A percentile compares a stretch with the other conserved stretches of the same genome.
Conservation (phyloP, 2,329 filamentous ascomycete genomes). For the Penicillium sp. region DNA sequence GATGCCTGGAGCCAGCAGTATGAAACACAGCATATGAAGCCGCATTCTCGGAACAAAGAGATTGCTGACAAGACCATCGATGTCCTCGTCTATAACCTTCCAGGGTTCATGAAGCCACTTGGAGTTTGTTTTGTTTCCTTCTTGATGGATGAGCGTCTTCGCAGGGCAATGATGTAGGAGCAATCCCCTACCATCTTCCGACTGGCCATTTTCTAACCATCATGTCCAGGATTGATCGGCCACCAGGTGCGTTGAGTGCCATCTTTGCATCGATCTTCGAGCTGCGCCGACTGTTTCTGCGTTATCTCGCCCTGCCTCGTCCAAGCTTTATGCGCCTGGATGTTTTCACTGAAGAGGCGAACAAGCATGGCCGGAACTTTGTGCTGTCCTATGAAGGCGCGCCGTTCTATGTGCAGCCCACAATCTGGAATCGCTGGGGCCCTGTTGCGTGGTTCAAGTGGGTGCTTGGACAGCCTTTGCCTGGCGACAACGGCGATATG, state of each 20-base stretch:
- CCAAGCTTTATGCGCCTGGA: conserved; percentile 39
- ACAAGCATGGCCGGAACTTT: conserved; percentile 56
- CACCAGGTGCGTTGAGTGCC: conserved; percentile 28
- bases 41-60: conserved; percentile 48
- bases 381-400: conserved; percentile 55
- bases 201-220: background rate
- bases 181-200: background rate
- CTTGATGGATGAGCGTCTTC: conserved; percentile 61
- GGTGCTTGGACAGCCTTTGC: conserved; percentile 45
- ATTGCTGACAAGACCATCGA: conserved; percentile 60
- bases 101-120: conserved; percentile 44
- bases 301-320: conserved; percentile 61
- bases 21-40: conserved; percentile 59
- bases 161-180: conserved; percentile 63
- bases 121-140: conserved; percentile 53
- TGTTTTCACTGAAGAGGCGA: conserved; percentile 47
- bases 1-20: conserved; percentile 54
- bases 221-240: conserved; percentile 34
- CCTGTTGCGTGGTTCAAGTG: conserved; percentile 52
- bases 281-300: conserved; percentile 54
- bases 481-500: conserved; percentile 48
- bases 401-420: conserved; percentile 63
- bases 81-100: conserved; percentile 59
- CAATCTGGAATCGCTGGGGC: conserved; percentile 61
- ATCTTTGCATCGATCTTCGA: conserved; percentile 50